These are phyloP conservation scores for Mastigamoeba balamuthi DNA, from an alignment of 78 protist species.

Conservation along the genomic window DNA sequence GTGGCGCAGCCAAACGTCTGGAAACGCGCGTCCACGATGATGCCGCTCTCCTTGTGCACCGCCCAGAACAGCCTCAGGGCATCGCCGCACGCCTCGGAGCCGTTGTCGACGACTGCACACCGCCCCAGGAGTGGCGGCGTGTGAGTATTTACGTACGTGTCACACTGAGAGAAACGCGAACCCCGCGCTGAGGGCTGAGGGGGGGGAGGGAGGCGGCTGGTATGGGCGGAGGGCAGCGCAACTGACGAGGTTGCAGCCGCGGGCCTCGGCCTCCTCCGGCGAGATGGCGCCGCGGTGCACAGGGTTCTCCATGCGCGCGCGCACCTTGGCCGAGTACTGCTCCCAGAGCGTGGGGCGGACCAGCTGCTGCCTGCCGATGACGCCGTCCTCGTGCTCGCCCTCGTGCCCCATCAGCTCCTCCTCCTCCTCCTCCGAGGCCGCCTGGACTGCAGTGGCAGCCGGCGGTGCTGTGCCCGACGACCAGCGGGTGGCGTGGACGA, in stretches of 20 bases:
- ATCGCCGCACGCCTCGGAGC: neutral
- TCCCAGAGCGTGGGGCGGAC: neutral
- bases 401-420: too few relatives aligned
- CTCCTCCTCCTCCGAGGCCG: too few relatives aligned
- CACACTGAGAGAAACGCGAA: too few relatives aligned
- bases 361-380: too few relatives aligned
- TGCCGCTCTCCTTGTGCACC: neutral
- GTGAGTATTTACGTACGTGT: too few relatives aligned
- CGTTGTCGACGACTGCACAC: too few relatives aligned
- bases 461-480: too few relatives aligned
- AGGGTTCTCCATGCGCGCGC: neutral
- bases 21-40: neutral
- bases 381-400: too few relatives aligned
- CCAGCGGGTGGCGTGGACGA: too few relatives aligned
- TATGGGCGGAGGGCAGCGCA: neutral
- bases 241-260: neutral
- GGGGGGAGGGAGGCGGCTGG: neutral
- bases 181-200: too few relatives aligned
- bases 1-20: neutral
- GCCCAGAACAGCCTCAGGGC: neutral
- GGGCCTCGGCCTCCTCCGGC: neutral
- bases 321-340: neutral
- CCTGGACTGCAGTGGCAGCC: too few relatives aligned
- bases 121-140: too few relatives aligned
- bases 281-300: neutral